phyloP scores from a whole-genome alignment of 2,329 filamentous ascomycete species.

The Microascus cirrosus region DNA sequence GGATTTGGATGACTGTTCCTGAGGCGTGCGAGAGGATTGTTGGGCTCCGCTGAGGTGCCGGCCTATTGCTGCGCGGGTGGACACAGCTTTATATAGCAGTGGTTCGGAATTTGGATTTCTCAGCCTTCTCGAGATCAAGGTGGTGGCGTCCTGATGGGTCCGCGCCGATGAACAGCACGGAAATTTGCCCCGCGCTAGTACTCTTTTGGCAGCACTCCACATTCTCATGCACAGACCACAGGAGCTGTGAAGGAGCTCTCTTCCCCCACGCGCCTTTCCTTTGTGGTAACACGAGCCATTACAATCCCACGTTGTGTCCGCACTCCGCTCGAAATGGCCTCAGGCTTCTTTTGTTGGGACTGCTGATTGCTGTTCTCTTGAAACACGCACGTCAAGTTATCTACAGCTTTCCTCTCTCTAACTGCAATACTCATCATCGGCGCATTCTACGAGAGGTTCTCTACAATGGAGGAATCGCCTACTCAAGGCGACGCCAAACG shows the following conservation, averaged over 20 bases:
- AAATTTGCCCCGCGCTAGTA: conserved; percentile 1
- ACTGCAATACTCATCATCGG: neutral
- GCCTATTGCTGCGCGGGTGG: neutral
- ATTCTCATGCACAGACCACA: neutral
- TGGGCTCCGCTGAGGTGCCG: neutral
- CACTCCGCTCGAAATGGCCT: too few species aligned
- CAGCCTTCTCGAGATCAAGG: neutral
- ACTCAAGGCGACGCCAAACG: neutral
- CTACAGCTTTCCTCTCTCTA: neutral
- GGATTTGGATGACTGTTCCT: neutral
- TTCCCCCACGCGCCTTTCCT: neutral
- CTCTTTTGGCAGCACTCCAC: neutral
- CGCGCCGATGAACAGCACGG: neutral
- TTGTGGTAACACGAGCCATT: neutral
- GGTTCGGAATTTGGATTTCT: neutral
- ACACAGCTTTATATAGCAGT: neutral
- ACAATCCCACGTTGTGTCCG: too few species aligned
- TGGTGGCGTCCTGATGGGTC: neutral
- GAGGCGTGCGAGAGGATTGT: neutral
- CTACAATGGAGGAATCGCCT: neutral
- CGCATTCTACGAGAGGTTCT: neutral
- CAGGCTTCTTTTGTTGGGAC: too few species aligned
- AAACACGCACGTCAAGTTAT: neutral
- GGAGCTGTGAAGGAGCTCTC: neutral
- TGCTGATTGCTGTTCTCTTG: too few species aligned